Evolutionary conservation across 208 protist species (phyloP), one percentile per base, ranked within the genome.

Genomic region (Wallacemonas sp.): DNA sequence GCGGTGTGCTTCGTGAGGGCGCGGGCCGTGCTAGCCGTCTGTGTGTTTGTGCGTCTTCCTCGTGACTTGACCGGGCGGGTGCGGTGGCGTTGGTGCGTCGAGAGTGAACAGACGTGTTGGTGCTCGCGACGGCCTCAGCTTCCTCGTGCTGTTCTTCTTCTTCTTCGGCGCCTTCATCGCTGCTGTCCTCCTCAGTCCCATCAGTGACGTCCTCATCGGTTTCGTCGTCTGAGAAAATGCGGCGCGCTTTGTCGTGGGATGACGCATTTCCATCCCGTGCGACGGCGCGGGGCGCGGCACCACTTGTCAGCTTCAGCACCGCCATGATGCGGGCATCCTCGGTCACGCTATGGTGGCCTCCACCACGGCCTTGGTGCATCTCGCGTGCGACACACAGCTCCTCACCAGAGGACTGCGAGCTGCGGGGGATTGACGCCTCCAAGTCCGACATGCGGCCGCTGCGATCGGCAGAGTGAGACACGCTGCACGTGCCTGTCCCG

Each of bases 371-470:
- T 9, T 54, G 14, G 9, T 41, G 36, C 36, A 6, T 41, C 36
- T 14, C 36, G 6, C 36, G 9, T 41, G 36, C 6, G 9, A 6
- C 9, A 14, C 36, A 17, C 36, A 41, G 9, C 9, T 41, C 36
- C 9, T 41, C 36, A 14, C 9, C 14, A 14, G 36, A 21, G 46
- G 14, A 6, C 24, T 54, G 24, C 0, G 46, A 54, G 15, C 11
- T 30, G 46, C 24, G 21, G 9, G 21, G 3, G 8, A 54, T 4
- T 26, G 46, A 26, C 15, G 24, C 17, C 0, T 54, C 46, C n/a
- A 54, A 21, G 2, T 19, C 46, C 15, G 46, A 54, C 24, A n/a
- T 54, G 26, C 46, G 46, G n/a, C 46, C 46, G 17, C 46, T 54
- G 24, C 6, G 14, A 14, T 41, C 36, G 36, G 36, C 36, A 17